A percentile compares a stretch with the other conserved stretches of the same genome.
Evolutionary conservation across 2,329 filamentous ascomycete species (phyloP).

Genomic region (Colletotrichum tabaci): DNA sequence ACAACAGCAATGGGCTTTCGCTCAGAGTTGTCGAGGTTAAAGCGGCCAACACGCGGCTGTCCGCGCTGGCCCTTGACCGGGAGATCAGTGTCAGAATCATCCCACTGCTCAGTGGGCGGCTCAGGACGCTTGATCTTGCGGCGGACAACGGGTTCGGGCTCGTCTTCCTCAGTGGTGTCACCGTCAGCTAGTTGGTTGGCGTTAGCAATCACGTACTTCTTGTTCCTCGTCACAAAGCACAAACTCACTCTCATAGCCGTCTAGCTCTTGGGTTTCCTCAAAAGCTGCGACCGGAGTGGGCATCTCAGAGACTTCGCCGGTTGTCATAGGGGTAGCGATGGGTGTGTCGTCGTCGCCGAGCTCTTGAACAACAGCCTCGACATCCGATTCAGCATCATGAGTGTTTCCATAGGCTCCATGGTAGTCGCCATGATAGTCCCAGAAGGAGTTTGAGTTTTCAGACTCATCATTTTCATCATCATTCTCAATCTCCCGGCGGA

Average conservation of each 20-base stretch:
- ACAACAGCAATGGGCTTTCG: constrained; percentile 73
- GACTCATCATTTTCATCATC: constrained; percentile 70
- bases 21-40: constrained; percentile 67
- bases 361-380: constrained; percentile 56
- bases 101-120: constrained; percentile 51
- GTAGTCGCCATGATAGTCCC: constrained; percentile 72
- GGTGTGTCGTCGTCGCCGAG: constrained; percentile 60
- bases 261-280: constrained; percentile 61
- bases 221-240: constrained; percentile 20
- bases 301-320: constrained; percentile 44
- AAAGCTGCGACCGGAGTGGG: constrained; percentile 51
- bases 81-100: constrained; percentile 65
- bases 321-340: constrained; percentile 57
- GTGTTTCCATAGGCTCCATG: constrained; percentile 61
- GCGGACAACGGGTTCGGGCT: constrained; percentile 63
- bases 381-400: constrained; percentile 56
- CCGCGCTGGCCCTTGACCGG: constrained; percentile 64
- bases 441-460: constrained; percentile 72
- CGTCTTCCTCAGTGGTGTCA: constrained; percentile 74
- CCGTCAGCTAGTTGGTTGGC: constrained; percentile 64
- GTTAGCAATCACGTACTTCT: constrained; percentile 36
- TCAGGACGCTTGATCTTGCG: constrained; percentile 62
- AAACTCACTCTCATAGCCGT: constrained; percentile 74
- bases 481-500: constrained; percentile 81
- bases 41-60: constrained; percentile 68